A percentile compares a stretch with the other conserved stretches of the same genome.
Evolutionary conservation across 2,329 filamentous ascomycete species (phyloP).

Genomic region (Corynespora cassiicola): DNA sequence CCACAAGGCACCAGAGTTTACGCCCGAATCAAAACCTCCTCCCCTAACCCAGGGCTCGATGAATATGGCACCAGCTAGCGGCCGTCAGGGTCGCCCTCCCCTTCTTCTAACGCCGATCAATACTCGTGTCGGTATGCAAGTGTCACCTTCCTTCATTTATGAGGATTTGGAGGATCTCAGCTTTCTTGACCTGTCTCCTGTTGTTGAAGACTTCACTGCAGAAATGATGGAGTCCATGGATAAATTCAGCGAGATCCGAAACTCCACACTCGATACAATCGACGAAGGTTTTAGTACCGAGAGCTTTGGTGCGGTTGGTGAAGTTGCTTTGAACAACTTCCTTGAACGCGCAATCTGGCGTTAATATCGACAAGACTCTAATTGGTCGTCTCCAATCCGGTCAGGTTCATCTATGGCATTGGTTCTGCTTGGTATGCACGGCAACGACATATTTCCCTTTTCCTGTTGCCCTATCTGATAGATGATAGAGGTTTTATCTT

Average conservation of each 20-base stretch:
- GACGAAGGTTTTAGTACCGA: too few species aligned
- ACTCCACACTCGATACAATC: too few species aligned
- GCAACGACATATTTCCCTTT: too few species aligned
- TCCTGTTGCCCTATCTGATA: too few species aligned
- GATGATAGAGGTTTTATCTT: too few species aligned
- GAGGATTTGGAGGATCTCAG: background rate
- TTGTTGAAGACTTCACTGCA: background rate
- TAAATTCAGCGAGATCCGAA: slow-evolving; percentile 1
- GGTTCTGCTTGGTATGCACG: too few species aligned
- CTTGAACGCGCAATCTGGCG: too few species aligned
- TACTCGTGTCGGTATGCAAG: background rate
- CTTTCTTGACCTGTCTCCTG: slow-evolving; percentile 1
- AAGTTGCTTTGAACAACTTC: too few species aligned
- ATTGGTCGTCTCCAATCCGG: too few species aligned
- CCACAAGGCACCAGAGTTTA: background rate
- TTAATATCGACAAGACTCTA: too few species aligned
- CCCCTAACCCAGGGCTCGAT: slow-evolving; percentile 2
- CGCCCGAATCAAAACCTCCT: slow-evolving; percentile 1
- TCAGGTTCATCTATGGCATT: too few species aligned
- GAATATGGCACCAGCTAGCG: slow-evolving; percentile 2
- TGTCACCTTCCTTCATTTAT: background rate
- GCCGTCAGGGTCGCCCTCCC: background rate
- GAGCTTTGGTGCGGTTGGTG: too few species aligned
- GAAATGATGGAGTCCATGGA: background rate
- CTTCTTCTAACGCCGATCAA: background rate